Percentiles rank a stretch among this genome's conserved stretches.
These are phyloP conservation scores for Echinochloa phyllopogon DNA, from an alignment of 176 grass and related monocot genomes.

Conservation along the genomic window DNA sequence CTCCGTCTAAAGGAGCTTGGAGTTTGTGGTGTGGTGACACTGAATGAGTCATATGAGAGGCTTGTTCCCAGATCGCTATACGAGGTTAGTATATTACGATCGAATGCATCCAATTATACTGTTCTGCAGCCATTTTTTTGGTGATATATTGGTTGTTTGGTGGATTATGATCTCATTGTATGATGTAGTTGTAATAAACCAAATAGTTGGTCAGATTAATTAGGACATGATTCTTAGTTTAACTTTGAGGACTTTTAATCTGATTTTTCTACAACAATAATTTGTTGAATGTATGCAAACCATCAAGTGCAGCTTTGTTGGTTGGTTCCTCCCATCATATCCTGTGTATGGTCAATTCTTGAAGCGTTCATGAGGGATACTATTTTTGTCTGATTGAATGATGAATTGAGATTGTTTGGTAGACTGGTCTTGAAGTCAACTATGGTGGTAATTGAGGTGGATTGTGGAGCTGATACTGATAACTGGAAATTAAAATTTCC, in stretches of 20 bases:
- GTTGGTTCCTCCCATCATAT: too few relatives aligned
- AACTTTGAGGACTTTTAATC: neutral
- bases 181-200: neutral
- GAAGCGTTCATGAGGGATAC: neutral
- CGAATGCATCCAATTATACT: neutral
- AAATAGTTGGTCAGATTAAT: neutral
- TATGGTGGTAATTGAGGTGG: neutral
- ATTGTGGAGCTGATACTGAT: neutral
- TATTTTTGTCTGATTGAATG: neutral
- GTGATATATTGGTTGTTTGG: neutral
- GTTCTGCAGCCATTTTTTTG: slow-evolving; percentile 1
- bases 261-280: neutral
- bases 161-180: neutral
- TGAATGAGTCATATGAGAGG: slow-evolving; percentile 95
- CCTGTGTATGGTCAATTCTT: too few relatives aligned
- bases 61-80: slow-evolving; percentile 81
- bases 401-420: neutral
- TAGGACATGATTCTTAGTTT: neutral
- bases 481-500: neutral
- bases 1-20: slow-evolving; percentile 73
- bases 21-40: slow-evolving; percentile 84
- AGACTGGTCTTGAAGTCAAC: neutral
- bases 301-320: neutral
- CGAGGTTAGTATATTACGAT: slow-evolving; percentile 64
- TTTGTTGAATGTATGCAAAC: neutral